phyloP scores from a whole-genome alignment of 495 filamentous ascomycete species.

The Penicillium odoratum region DNA sequence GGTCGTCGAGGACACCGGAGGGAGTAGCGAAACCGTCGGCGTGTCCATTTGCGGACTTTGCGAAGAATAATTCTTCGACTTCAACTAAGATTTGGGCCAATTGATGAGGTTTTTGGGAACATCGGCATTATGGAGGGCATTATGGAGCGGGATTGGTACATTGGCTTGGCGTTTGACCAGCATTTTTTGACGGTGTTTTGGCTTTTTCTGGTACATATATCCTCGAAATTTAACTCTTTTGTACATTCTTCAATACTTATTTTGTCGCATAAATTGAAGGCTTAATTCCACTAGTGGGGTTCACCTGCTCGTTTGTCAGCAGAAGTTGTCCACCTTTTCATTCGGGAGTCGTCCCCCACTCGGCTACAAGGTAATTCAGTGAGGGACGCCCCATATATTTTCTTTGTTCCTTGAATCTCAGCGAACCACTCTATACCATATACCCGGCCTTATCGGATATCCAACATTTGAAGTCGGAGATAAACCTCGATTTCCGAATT shows the following conservation, averaged over 20 bases:
- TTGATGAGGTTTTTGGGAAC: slow-evolving; percentile 5
- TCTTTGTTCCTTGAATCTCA: neutral
- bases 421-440: neutral
- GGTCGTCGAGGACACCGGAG: neutral
- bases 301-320: no score
- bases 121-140: slow-evolving; percentile 3
- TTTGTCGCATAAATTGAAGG: no score
- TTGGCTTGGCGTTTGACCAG: neutral
- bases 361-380: slow-evolving; percentile 16
- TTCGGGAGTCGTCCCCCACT: slow-evolving; percentile 17
- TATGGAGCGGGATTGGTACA: slow-evolving; percentile 11
- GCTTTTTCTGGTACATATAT: neutral
- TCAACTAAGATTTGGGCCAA: slow-evolving; percentile 45
- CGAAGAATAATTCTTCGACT: slow-evolving; percentile 17
- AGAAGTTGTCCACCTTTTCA: neutral
- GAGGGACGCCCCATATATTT: neutral
- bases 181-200: slow-evolving; percentile 2
- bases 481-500: slow-evolving; percentile 6
- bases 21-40: slow-evolving; percentile 11
- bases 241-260: neutral
- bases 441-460: slow-evolving; percentile 2
- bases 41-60: slow-evolving; percentile 41
- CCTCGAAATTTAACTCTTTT: neutral
- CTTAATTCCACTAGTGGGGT: no score
- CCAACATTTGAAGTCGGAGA: neutral